These are phyloP conservation scores for Hypoxylon sp. DNA, from an alignment of 2,329 filamentous ascomycete genomes.

Conservation along the genomic window DNA sequence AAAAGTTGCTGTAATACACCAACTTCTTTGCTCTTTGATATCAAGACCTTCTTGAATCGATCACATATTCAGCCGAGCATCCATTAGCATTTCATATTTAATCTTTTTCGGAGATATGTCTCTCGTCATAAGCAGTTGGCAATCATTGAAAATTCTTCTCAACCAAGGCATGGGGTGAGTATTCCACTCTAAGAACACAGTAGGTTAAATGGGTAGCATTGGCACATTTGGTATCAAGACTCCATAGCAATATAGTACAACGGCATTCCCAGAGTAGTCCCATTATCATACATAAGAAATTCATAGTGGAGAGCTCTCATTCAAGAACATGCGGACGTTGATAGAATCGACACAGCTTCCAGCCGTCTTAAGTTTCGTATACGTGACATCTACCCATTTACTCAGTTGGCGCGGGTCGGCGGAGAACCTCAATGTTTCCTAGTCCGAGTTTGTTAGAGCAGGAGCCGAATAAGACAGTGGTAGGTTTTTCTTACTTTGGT, in stretches of 20 bases:
- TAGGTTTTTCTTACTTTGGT: constrained; percentile 77
- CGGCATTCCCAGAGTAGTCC: constrained; percentile 30
- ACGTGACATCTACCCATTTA: constrained; percentile 18
- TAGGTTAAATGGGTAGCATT: constrained; percentile 13
- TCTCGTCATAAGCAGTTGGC: too few species aligned
- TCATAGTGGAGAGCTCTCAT: constrained; percentile 36
- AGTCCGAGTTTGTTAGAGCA: constrained; percentile 23
- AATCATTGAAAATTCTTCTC: background rate
- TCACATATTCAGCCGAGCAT: too few species aligned
- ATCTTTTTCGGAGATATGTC: too few species aligned
- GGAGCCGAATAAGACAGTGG: background rate
- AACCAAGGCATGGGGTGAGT: background rate
- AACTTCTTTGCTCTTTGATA: too few species aligned
- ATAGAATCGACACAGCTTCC: constrained; percentile 1
- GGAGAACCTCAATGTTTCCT: constrained; percentile 66
- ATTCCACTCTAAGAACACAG: background rate
- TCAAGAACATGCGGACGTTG: constrained; percentile 17
- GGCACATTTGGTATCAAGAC: constrained; percentile 42
- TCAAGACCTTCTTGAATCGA: too few species aligned
- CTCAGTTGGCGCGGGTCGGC: constrained; percentile 48
- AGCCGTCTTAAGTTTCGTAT: constrained; percentile 11
- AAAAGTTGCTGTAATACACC: too few species aligned
- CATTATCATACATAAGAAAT: constrained; percentile 39
- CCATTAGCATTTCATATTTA: too few species aligned
- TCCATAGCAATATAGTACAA: constrained; percentile 40